phyloP scores from a whole-genome alignment of 257 asterid genomes.

The Ilex asprella region DNA sequence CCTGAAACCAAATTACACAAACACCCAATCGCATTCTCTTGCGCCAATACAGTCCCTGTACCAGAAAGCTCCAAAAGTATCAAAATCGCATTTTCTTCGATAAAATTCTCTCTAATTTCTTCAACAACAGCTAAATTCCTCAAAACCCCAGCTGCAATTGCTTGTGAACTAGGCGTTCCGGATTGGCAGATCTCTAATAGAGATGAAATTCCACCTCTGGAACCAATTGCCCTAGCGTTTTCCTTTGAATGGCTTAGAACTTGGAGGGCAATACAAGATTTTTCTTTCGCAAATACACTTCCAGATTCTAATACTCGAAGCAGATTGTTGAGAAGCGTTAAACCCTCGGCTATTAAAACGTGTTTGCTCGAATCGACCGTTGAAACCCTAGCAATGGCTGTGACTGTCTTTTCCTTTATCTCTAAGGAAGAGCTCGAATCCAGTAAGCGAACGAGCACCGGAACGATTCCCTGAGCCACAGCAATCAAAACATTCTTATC shows the following conservation, averaged over 20 bases:
- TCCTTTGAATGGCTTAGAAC: constrained; percentile 69
- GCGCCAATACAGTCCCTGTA: constrained; percentile 67
- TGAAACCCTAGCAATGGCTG: constrained; percentile 64
- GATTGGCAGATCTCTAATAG: constrained; percentile 60
- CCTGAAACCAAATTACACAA: constrained; percentile 48
- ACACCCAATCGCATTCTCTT: constrained; percentile 75
- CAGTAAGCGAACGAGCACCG: constrained; percentile 60
- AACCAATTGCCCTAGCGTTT: constrained; percentile 80
- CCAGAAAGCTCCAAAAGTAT: constrained; percentile 44
- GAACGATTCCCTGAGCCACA: constrained; percentile 78
- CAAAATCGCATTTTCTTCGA: constrained; percentile 57
- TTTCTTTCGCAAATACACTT: constrained; percentile 76
- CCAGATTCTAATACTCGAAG: constrained; percentile 82
- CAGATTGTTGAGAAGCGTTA: constrained; percentile 51
- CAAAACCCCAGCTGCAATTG: constrained; percentile 67
- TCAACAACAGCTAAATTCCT: constrained; percentile 46
- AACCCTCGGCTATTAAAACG: constrained; percentile 59
- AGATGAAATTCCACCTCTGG: constrained; percentile 86
- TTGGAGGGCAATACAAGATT: constrained; percentile 56
- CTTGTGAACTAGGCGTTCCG: constrained; percentile 88
- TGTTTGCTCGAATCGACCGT: constrained; percentile 58
- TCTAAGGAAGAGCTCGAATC: constrained; percentile 65
- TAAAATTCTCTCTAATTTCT: constrained; percentile 53
- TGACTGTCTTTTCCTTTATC: constrained; percentile 65
- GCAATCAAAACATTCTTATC: constrained; percentile 67